phyloP scores from a whole-genome alignment of 1,284 basidiomycete genomes.

The Ustilago bromivora region DNA sequence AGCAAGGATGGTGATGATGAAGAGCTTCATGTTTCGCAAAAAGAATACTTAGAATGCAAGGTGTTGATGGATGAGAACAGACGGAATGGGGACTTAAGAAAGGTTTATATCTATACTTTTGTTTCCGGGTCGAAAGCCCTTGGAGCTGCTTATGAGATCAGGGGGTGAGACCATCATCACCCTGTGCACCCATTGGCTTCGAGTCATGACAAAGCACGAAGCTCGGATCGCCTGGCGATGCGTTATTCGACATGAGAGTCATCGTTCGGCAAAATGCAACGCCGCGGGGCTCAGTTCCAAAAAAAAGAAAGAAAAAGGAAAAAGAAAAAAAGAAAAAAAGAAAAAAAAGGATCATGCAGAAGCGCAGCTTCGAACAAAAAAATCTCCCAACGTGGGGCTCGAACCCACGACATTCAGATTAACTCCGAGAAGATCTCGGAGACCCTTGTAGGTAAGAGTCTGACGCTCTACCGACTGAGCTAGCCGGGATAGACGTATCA shows the following conservation, averaged over 20 bases:
- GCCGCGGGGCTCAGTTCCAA: not conserved
- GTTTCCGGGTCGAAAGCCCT: not conserved
- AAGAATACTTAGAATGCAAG: no score
- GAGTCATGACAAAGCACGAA: not conserved
- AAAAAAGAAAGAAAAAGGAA: no score
- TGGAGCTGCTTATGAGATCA: no score
- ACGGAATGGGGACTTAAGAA: no score
- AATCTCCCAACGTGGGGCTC: conserved; percentile 69
- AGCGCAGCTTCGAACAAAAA: not conserved
- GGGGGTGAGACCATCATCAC: not conserved
- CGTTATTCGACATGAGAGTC: not conserved
- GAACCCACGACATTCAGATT: conserved; percentile 69
- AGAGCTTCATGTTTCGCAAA: no score
- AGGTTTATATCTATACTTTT: no score
- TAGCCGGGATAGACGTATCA: conserved; percentile 64
- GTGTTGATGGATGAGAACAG: no score
- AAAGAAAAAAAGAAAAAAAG: no score
- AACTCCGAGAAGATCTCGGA: conserved; percentile 39
- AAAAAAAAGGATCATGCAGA: not conserved
- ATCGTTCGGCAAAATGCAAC: not conserved
- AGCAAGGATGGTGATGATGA: no score
- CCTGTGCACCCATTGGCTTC: not conserved
- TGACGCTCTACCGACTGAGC: conserved; percentile 70
- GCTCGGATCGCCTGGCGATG: not conserved
- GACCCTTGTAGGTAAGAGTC: conserved; percentile 66